Evolutionary conservation across 192 early-diverging fungal species (phyloP).

Genomic region (Allomyces macrogynus): DNA sequence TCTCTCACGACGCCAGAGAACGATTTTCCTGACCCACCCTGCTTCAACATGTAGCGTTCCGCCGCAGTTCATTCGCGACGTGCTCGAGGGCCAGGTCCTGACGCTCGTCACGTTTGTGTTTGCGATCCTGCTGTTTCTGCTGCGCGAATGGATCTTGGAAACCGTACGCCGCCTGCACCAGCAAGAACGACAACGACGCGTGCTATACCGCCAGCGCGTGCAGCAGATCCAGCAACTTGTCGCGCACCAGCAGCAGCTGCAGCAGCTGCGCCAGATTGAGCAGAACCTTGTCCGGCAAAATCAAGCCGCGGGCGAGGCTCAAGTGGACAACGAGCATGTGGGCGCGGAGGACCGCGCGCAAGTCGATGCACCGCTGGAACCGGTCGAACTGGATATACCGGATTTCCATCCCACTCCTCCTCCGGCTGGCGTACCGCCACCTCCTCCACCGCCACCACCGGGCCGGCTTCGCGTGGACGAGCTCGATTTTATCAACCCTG

Average conservation of each 20-base stretch:
- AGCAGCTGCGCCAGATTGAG: not conserved
- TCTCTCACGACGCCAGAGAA: conserved; percentile 4
- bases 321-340: too few relatives aligned
- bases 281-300: not conserved
- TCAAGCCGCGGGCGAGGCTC: too few relatives aligned
- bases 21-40: conserved; percentile 7
- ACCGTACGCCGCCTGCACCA: conserved; percentile 21
- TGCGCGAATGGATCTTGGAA: conserved; percentile 74
- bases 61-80: conserved; percentile 27
- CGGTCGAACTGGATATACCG: too few relatives aligned
- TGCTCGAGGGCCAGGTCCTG: conserved; percentile 72
- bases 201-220: not conserved
- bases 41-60: not conserved
- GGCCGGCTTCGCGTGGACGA: too few relatives aligned
- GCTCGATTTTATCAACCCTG: too few relatives aligned
- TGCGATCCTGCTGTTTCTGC: conserved; percentile 56
- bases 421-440: too few relatives aligned
- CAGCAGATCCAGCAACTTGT: conserved; percentile 7
- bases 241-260: conserved; percentile 7
- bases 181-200: conserved; percentile 15
- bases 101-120: conserved; percentile 49
- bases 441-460: too few relatives aligned
- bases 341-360: too few relatives aligned
- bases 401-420: too few relatives aligned
- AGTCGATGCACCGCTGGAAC: too few relatives aligned